Percentiles rank a stretch among this genome's conserved stretches.
Conservation (phyloP, 2,329 filamentous ascomycete species). For the Pseudocercospora crystallina region DNA sequence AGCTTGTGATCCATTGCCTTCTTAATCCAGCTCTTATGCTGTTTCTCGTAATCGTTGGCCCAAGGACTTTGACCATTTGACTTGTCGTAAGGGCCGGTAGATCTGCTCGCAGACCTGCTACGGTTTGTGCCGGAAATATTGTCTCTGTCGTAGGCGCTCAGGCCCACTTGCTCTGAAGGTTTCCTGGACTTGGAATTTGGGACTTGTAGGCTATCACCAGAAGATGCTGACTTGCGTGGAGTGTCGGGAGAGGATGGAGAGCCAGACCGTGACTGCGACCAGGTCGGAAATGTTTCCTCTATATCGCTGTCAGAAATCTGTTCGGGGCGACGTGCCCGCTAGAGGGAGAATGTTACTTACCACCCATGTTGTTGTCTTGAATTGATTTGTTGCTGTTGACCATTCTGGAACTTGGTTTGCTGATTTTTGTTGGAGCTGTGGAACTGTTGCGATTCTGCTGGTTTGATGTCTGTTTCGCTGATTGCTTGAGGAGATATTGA, state of each 20-base stretch:
- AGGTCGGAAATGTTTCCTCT: constrained; percentile 3
- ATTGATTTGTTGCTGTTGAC: not conserved
- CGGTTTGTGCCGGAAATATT: not conserved
- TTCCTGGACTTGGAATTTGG: not conserved
- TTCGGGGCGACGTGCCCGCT: no score
- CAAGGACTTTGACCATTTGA: constrained; percentile 2
- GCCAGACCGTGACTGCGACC: not conserved
- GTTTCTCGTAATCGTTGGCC: constrained; percentile 4
- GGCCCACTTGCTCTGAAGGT: not conserved
- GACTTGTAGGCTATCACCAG: not conserved
- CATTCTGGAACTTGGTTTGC: not conserved
- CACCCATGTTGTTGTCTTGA: constrained; percentile 4
- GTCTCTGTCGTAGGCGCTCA: constrained; percentile 4
- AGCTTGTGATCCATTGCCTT: constrained; percentile 7
- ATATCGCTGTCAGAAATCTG: not conserved
- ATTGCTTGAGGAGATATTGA: not conserved
- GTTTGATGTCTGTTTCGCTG: not conserved
- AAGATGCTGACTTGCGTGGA: not conserved
- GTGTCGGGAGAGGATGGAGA: not conserved
- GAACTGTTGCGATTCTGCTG: not conserved
- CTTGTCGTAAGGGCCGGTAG: constrained; percentile 3
- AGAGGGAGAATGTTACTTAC: not conserved
- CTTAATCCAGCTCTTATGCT: constrained; percentile 2
- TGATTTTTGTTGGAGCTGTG: not conserved
- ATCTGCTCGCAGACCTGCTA: constrained; percentile 5